Percentiles rank a stretch among this genome's conserved stretches.
Evolutionary conservation across 257 asterid species (phyloP).

Genomic region (Pogostemon cablin): DNA sequence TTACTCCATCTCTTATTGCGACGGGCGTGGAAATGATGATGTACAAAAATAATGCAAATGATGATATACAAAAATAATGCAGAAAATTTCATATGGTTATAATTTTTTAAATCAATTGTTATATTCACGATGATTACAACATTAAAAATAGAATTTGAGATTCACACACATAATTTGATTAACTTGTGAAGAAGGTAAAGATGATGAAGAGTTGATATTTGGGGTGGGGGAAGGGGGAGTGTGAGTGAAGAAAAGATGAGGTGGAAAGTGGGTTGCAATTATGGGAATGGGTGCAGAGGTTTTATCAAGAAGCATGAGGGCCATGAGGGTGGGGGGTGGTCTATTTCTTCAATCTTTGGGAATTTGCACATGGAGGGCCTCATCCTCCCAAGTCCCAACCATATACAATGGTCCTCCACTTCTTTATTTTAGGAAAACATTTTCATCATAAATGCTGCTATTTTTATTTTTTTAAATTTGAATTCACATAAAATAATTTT

Average conservation of each 20-base stretch:
- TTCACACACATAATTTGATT: not conserved
- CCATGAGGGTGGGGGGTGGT: conserved; percentile 35
- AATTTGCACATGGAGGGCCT: conserved; percentile 65
- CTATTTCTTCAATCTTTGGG: conserved; percentile 45
- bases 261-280: conserved; percentile 58
- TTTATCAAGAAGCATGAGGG: conserved; percentile 44
- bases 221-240: conserved; percentile 31
- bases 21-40: too few species aligned
- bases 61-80: too few species aligned
- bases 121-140: too few species aligned
- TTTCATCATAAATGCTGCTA: conserved; percentile 32
- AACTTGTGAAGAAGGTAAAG: conserved; percentile 56
- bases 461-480: not conserved
- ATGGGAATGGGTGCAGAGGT: conserved; percentile 53
- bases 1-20: too few species aligned
- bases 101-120: too few species aligned
- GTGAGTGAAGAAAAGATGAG: conserved; percentile 39
- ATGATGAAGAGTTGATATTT: conserved; percentile 43
- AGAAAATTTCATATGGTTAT: too few species aligned
- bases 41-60: too few species aligned
- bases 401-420: conserved; percentile 30
- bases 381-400: conserved; percentile 29
- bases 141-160: too few species aligned
- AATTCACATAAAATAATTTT: not conserved
- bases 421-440: conserved; percentile 16